phyloP scores from a whole-genome alignment of 2,329 filamentous ascomycete species.

The Cercospora beticola region DNA sequence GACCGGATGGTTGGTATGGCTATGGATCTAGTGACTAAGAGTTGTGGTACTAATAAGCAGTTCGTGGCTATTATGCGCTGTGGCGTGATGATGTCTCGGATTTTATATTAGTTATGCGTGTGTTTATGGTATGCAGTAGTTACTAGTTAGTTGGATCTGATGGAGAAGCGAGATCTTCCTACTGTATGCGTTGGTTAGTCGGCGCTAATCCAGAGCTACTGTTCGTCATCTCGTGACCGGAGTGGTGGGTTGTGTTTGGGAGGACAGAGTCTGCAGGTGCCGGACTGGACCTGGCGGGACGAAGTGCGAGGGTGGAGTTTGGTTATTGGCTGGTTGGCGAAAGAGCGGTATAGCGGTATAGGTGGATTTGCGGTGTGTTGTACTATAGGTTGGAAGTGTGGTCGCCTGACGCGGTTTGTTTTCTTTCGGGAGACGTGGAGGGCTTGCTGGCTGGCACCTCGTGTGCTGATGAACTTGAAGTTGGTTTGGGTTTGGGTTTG shows the following conservation, averaged over 20 bases:
- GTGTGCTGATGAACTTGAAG: background rate
- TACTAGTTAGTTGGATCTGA: background rate
- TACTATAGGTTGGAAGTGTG: background rate
- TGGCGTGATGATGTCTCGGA: background rate
- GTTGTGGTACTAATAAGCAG: background rate
- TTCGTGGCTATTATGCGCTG: background rate
- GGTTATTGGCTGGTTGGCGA: background rate
- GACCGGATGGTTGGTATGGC: background rate
- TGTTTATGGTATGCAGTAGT: background rate
- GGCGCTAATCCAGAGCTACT: too few species aligned
- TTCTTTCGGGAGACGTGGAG: background rate
- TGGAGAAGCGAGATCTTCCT: too few species aligned
- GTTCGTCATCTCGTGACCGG: too few species aligned
- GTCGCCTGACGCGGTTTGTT: background rate
- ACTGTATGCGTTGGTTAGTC: background rate
- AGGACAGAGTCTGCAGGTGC: background rate
- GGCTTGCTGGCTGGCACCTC: background rate
- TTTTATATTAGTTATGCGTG: background rate
- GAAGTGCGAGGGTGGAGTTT: background rate
- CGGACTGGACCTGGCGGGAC: background rate
- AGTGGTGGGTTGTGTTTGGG: background rate
- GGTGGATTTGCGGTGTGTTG: background rate
- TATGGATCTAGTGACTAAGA: background rate
- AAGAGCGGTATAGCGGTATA: background rate
- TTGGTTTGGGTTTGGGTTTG: background rate